Evolutionary conservation across 2,329 filamentous ascomycete species (phyloP).

Genomic region (Fusarium brachygibbosum): DNA sequence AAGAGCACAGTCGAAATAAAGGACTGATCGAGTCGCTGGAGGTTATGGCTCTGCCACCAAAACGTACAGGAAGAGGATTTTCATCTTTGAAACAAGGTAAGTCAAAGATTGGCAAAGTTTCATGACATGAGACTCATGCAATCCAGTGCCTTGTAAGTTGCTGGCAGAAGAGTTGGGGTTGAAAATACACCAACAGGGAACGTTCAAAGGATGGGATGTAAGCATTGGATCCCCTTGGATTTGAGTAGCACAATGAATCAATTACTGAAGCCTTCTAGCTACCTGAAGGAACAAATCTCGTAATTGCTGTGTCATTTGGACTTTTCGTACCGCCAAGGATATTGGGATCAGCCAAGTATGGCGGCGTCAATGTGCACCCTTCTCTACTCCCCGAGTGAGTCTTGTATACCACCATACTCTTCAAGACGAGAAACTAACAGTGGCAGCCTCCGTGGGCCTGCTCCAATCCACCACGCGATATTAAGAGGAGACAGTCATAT

Average conservation of each 20-base stretch:
- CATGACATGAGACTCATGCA: constrained; percentile 1
- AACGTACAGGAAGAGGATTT: constrained; percentile 80
- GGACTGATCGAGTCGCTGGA: constrained; percentile 80
- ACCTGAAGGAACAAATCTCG: constrained; percentile 75
- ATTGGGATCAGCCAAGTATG: constrained; percentile 78
- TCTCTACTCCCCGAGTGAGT: constrained; percentile 86
- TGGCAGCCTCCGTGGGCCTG: constrained; percentile 82
- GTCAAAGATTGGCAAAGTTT: constrained; percentile 18
- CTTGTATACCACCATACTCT: too few relatives aligned
- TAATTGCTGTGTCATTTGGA: constrained; percentile 95
- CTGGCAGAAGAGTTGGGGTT: constrained; percentile 75
- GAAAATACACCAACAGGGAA: constrained; percentile 80
- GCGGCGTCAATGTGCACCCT: constrained; percentile 93
- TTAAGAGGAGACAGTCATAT: constrained; percentile 71
- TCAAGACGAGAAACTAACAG: constrained; percentile 18
- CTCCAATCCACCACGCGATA: constrained; percentile 88
- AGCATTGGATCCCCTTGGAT: constrained; percentile 46
- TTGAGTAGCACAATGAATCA: background rate
- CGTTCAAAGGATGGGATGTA: constrained; percentile 85
- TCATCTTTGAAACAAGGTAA: constrained; percentile 76
- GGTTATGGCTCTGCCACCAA: constrained; percentile 85
- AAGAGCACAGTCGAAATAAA: constrained; percentile 66
- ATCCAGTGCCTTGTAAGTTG: constrained; percentile 78
- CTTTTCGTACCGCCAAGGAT: constrained; percentile 86
- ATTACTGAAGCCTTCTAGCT: constrained; percentile 58